These are phyloP conservation scores for Aspergillus sp. DNA, from an alignment of 2,329 filamentous ascomycete species.

Conservation along the genomic window DNA sequence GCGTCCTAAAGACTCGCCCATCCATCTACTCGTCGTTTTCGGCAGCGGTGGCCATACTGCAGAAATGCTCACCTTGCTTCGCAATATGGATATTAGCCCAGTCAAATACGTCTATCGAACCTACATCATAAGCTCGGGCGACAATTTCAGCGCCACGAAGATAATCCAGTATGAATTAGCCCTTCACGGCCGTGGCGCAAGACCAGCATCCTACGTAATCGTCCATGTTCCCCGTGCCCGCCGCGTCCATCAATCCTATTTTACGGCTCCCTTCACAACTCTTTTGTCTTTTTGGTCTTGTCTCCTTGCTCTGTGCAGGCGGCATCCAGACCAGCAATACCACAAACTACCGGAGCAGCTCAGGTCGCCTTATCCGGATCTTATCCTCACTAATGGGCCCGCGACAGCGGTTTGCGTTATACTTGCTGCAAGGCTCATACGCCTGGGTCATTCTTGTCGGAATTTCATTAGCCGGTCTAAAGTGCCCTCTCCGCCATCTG, in stretches of 20 bases:
- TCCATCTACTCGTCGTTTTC: conserved; percentile 75
- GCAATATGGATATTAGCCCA: conserved; percentile 52
- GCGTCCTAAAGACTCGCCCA: conserved; percentile 34
- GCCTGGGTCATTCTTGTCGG: conserved; percentile 47
- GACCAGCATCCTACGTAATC: conserved; percentile 57
- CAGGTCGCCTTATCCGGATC: conserved; percentile 59
- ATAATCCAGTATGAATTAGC: conserved; percentile 63
- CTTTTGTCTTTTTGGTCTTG: conserved; percentile 65
- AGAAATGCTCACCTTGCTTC: conserved; percentile 87
- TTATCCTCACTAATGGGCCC: conserved; percentile 85
- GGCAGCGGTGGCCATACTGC: conserved; percentile 93
- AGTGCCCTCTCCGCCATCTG: background rate
- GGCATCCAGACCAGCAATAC: conserved; percentile 32
- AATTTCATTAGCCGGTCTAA: background rate
- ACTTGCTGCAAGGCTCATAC: conserved; percentile 55
- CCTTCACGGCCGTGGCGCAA: conserved; percentile 13
- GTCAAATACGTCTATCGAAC: conserved; percentile 65
- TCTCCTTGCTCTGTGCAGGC: conserved; percentile 53
- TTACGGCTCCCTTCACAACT: conserved; percentile 69
- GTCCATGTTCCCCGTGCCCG: conserved; percentile 72
- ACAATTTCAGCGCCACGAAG: conserved; percentile 66
- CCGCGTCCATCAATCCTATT: conserved; percentile 75
- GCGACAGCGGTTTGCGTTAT: conserved; percentile 80
- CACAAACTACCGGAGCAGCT: conserved; percentile 17
- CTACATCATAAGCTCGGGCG: conserved; percentile 77